Percentiles rank a stretch among this genome's conserved stretches.
These are phyloP conservation scores for Sugiyamaella lignohabitans DNA, from an alignment of 805 yeast species.

Conservation along the genomic window DNA sequence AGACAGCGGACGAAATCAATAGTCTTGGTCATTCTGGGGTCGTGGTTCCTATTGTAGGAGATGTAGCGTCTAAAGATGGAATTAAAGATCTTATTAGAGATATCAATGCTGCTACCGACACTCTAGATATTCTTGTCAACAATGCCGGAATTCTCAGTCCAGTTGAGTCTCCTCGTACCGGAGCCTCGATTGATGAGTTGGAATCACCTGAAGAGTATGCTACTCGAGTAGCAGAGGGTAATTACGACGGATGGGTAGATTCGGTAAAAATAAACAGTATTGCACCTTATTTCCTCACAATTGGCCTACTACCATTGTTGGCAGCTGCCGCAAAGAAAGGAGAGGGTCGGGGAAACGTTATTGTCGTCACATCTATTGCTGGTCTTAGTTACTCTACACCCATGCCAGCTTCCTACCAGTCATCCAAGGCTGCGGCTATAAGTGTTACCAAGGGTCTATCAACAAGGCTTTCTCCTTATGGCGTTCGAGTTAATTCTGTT, in stretches of 20 bases:
- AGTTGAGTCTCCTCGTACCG: background rate
- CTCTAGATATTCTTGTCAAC: background rate
- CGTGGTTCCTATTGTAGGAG: slow-evolving; percentile 12
- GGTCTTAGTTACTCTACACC: background rate
- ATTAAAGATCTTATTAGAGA: slow-evolving; percentile 10
- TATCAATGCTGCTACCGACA: slow-evolving; percentile 3
- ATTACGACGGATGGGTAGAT: slow-evolving; percentile 14
- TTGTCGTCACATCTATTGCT: slow-evolving; percentile 5
- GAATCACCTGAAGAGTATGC: slow-evolving; percentile 7
- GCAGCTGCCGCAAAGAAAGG: slow-evolving; percentile 7
- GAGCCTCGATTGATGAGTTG: slow-evolving; percentile 1
- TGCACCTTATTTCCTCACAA: slow-evolving; percentile 13
- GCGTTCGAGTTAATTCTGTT: slow-evolving; percentile 23
- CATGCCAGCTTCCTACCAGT: slow-evolving; percentile 31
- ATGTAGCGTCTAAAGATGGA: slow-evolving; percentile 12
- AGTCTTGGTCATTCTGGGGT: slow-evolving; percentile 11
- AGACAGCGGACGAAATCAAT: slow-evolving; percentile 32
- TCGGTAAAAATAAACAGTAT: slow-evolving; percentile 9
- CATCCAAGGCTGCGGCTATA: slow-evolving; percentile 7
- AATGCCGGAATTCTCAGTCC: background rate
- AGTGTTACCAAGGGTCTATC: background rate
- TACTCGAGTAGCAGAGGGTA: slow-evolving; percentile 7
- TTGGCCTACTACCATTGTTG: slow-evolving; percentile 1
- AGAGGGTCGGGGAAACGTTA: slow-evolving; percentile 6
- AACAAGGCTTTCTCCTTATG: slow-evolving; percentile 9